Evolutionary conservation across 441 rosid genomes (phyloP).

Genomic region (Hura crepitans): DNA sequence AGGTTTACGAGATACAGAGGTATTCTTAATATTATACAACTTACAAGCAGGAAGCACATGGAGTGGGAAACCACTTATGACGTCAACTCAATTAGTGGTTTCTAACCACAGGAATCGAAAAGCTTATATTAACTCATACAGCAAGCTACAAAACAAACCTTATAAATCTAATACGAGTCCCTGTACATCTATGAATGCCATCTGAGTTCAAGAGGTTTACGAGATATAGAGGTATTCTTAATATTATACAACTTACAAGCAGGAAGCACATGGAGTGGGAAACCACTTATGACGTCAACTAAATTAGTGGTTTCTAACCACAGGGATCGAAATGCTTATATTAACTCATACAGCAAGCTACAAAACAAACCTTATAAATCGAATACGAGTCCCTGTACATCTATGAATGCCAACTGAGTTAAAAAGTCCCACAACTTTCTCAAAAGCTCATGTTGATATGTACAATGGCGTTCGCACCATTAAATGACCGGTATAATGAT

Average conservation of each 20-base stretch:
- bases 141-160: slow-evolving; percentile 29
- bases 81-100: slow-evolving; percentile 16
- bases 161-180: slow-evolving; percentile 34
- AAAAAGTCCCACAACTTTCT: slow-evolving; percentile 25
- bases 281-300: slow-evolving; percentile 9
- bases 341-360: slow-evolving; percentile 24
- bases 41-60: slow-evolving; percentile 21
- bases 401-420: slow-evolving; percentile 34
- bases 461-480: slow-evolving; percentile 32
- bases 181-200: slow-evolving; percentile 42
- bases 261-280: slow-evolving; percentile 16
- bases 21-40: slow-evolving; percentile 19
- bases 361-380: slow-evolving; percentile 32
- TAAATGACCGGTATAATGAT: slow-evolving; percentile 25
- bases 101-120: slow-evolving; percentile 20
- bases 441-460: slow-evolving; percentile 36
- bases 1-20: not conserved
- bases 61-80: not conserved
- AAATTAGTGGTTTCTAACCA: slow-evolving; percentile 16
- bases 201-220: slow-evolving; percentile 32
- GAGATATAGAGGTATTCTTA: too few species aligned
- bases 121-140: slow-evolving; percentile 24
- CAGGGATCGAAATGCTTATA: slow-evolving; percentile 23
- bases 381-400: slow-evolving; percentile 43
- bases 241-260: slow-evolving; percentile 21